Base-by-base conservation (phyloP, 1,284 basidiomycete species). In the Cutaneotrichosporon spelunceum region DNA sequence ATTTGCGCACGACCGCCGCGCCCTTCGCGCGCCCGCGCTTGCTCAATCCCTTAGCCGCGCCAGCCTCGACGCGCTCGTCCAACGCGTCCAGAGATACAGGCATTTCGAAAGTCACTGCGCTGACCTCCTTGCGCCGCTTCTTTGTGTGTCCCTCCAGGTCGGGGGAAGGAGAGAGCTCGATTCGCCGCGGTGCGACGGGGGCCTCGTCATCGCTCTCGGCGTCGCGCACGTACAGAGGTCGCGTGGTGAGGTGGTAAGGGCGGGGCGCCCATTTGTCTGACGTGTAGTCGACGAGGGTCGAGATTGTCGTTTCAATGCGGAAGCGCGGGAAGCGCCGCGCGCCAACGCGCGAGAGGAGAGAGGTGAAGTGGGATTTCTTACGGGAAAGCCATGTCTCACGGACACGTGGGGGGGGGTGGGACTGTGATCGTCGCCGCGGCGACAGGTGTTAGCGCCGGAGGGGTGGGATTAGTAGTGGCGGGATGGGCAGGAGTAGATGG, bases 101-200 rank as follows among this genome's bases (percentile, higher is more conserved):
- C 70, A 78, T 70, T 61, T 78, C 76, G 57, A 75, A 78, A 19
- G 69, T 71, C 14, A 78, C 72, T 11, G 59, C 60, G 47, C 67
- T 62, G 57, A 74, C 72, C 19, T 66, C 68, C 29, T 62, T 58
- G 49, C 61, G 59, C 34, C 65, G 67, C 52, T 64, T 66, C 44
- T 61, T 59, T 49, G 50, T 42, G 16, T 42, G 54, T 7, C 48
- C 48, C 30, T 42, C 27, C 30, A 56, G 44, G 21, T 65, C 59
- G 14, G 56, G 59, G 29, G 58, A 49, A 13, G 62, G 57, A 26
- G 66, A 65, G 29, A 64, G 65, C 9, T 65, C 60, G 7, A 68
- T 56, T 16, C 53, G 53, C n/a, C 21, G n/a, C 14, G 57, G 4
- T 29, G 36, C 49, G 23, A 34, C n/a, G 24, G 14, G 48, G 14